Base-by-base conservation (phyloP, 2,329 filamentous ascomycete genomes). In the Chaetomium globosum region DNA sequence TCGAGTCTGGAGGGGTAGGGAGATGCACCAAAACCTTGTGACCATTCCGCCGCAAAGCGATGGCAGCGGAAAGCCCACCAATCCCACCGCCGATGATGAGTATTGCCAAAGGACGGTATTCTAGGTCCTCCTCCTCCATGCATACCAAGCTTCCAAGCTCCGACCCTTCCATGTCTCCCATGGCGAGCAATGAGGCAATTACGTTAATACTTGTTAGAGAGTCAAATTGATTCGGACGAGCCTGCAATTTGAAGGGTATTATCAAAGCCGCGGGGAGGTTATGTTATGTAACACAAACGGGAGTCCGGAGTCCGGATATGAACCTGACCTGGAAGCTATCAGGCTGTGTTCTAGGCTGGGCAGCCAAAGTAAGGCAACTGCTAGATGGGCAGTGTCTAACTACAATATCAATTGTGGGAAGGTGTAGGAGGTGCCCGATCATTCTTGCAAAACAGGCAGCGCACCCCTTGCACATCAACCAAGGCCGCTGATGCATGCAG, bases 31-130 rank as follows among this genome's bases (percentile, higher is more conserved):
- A 71, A 36, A 85, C 81, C 10, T 76, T 67, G 67, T 86, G 84
- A 2, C 83, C 83, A 53, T 82, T 78, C 63, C 81, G 79, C 8
- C 84, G 79, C 0, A 88, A 74, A 13, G 79, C 80, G 43, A 87
- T 82, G 1, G 83, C 83, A 1, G 82, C 79, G 9, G 78, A 78
- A 9, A 86, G 74, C 0, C 84, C 84, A 9, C 83, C 83, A 48
- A 86, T 85, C 3, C 84, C 83, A 1, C 75, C 76, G 12, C 77
- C 77, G 4, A 77, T 70, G n/a, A 78, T 74, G 51, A 67, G 60
- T 48, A 71, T 67, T 7, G 46, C 10, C 8, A 60, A 16, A 31
- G 56, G 8, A 19, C 7, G 3, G 33, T 33, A 21, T 16, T 30
- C 10, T 21, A 23, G 10, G 1, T 48, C 46, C 43, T 26, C 26